phyloP scores from a whole-genome alignment of 2,329 filamentous ascomycete species.

The Neonectria punicea region DNA sequence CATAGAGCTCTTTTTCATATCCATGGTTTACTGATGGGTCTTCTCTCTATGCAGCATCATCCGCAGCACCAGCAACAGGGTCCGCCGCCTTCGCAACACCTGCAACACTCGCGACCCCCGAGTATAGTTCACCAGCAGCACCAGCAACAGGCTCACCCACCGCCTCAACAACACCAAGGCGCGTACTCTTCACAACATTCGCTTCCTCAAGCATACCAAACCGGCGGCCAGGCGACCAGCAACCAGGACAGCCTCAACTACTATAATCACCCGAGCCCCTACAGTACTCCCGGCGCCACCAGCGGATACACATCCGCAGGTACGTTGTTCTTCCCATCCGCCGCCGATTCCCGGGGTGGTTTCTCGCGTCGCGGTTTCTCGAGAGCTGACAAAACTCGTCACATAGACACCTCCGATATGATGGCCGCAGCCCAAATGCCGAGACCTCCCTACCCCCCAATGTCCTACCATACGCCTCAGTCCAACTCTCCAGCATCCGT shows the following conservation, averaged over 20 bases:
- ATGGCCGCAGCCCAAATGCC: conserved; percentile 77
- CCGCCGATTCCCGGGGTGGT: conserved; percentile 7
- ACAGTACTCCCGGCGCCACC: conserved; percentile 83
- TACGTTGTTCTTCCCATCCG: conserved; percentile 59
- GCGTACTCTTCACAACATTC: conserved; percentile 76
- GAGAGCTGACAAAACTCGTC: conserved; percentile 32
- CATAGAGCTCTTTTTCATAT: conserved; percentile 50
- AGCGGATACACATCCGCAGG: conserved; percentile 89
- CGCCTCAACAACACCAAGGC: conserved; percentile 70
- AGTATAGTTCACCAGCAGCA: conserved; percentile 81
- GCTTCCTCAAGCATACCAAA: conserved; percentile 74
- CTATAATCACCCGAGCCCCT: conserved; percentile 81
- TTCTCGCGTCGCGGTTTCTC: conserved; percentile 22
- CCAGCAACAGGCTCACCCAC: conserved; percentile 72
- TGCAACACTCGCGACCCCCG: conserved; percentile 77
- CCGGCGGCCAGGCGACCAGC: conserved; percentile 69
- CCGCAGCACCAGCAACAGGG: conserved; percentile 78
- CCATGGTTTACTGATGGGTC: conserved; percentile 65
- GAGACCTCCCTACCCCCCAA: conserved; percentile 84
- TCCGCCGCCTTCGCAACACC: conserved; percentile 72
- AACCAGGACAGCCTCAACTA: conserved; percentile 77
- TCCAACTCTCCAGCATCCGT: conserved; percentile 95
- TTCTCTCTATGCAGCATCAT: conserved; percentile 78
- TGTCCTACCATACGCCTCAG: conserved; percentile 91
- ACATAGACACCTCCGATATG: conserved; percentile 69